Evolutionary conservation across 1,139 yeast genomes (phyloP).

Genomic region (Lodderomyces metapsilosis): DNA sequence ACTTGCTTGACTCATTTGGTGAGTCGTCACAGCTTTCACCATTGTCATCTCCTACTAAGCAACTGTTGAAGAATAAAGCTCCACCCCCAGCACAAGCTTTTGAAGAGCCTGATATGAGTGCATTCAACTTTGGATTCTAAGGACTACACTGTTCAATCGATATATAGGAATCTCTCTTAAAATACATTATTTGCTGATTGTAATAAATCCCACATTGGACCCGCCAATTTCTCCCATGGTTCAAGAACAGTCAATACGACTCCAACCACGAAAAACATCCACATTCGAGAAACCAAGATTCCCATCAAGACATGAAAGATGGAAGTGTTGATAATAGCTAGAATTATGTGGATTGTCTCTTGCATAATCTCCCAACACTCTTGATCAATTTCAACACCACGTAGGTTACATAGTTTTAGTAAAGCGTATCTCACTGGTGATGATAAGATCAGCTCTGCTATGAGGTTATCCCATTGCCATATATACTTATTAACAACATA

Average conservation of each 20-base stretch:
- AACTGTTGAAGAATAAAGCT: slow-evolving; percentile 6
- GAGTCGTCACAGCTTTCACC: not conserved
- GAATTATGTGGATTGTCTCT: slow-evolving; percentile 16
- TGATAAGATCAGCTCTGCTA: not conserved
- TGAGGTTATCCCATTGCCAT: slow-evolving; percentile 15
- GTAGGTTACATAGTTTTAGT: not conserved
- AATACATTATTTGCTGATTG: slow-evolving; percentile 11
- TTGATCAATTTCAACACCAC: not conserved
- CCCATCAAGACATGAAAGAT: slow-evolving; percentile 18
- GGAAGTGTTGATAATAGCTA: slow-evolving; percentile 19
- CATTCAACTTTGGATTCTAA: slow-evolving; percentile 62
- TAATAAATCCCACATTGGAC: slow-evolving; percentile 11
- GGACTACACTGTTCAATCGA: not conserved
- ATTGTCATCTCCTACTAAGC: not conserved
- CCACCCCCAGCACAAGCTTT: slow-evolving; percentile 58
- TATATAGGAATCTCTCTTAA: not conserved
- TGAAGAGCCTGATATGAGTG: slow-evolving; percentile 79
- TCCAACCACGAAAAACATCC: slow-evolving; percentile 20
- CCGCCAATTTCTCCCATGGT: slow-evolving; percentile 16
- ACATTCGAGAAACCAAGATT: slow-evolving; percentile 19
- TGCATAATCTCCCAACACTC: slow-evolving; percentile 10
- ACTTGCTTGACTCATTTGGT: slow-evolving; percentile 5
- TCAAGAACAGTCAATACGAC: slow-evolving; percentile 13
- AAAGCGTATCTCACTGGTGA: not conserved
- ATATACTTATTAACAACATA: slow-evolving; percentile 19